Evolutionary conservation across 2,329 filamentous ascomycete genomes (phyloP), one percentile per base, ranked within the genome.

Genomic region (Rosellinia necatrix): DNA sequence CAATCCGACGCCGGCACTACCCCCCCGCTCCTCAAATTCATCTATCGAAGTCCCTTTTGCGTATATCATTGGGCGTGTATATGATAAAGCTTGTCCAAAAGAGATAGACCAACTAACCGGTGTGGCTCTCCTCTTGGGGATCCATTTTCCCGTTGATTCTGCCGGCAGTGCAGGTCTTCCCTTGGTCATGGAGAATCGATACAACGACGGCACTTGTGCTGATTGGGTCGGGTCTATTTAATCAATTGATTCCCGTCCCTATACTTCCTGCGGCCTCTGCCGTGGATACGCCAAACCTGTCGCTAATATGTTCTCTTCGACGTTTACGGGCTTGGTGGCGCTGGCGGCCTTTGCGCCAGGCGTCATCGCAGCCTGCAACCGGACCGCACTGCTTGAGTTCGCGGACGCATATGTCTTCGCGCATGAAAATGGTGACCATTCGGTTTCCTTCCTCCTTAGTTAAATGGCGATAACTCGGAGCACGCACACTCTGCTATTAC

Each of bases 61-160:
- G 37, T 29, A 25, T 53, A 21, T 41, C 3, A 54, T 53, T 54
- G 50, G 55, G 22, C 15, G 15, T 13, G 9, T 32, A 48, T 47
- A 43, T 53, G 29, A 43, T 12, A 43, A 41, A 17, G 24, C 19
- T 21, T 30, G 8, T 40, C n/a, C 25, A 32, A 24, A 49, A 27
- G 24, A 44, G 17, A 35, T 50, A 44, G 17, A 35, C 48, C 29
- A 3, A 15, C 21, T 27, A 40, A 10, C 25, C n/a, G 27, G 27
- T 30, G 34, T 59, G 40, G 48, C 46, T 48, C 29, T 56, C 49
- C 44, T 49, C 40, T 35, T 41, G 24, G 17, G 35, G 17, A 24
- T 27, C 41, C 48, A 56, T 62, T 62, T 37, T 62, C 52, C 60
- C 60, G 60, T 19, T 49, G 40, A 62, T 62, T 62, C 60, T 62